Evolutionary conservation across 1,284 basidiomycete genomes (phyloP), one percentile per base, ranked within the genome.

Genomic region (Thecaphora thlaspeos): DNA sequence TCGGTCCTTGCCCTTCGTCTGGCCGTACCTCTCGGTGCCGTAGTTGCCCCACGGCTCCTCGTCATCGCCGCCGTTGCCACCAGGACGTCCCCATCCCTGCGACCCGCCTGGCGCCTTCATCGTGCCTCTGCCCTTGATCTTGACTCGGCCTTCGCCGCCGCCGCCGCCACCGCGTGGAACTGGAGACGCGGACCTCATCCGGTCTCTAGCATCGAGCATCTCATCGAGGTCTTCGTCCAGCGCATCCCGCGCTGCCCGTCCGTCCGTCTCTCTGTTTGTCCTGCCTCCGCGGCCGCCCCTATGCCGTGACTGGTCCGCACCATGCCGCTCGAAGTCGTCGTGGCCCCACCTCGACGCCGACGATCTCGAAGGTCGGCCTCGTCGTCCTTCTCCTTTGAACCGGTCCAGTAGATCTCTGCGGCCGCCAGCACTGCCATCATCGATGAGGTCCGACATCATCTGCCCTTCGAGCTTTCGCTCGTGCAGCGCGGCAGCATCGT

Each of bases 201-300:
- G 47, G 7, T 39, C 36, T 15, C 55, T 44, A 12, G 52, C 47
- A 15, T 26, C 39, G 7, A 40, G 37, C 18, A 55, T 23, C 2
- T 41, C 51, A 11, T 67, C 63, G 8, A 61, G 21, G 40, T 64
- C 63, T 21, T 61, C 61, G 32, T 70, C 65, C 45, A 70, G 46
- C 2, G 55, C 54, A 15, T 57, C 58, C 19, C 63, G 41, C 17
- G 24, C 48, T 8, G 32, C 48, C 0, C 48, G 41, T 10, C 34
- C 40, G 21, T 24, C 15, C 10, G 38, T 40, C 34, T 14, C 43
- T 14, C 23, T 15, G 15, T 19, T n/a, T 9, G 18, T 11, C 17
- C 51, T 39, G 17, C 46, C 43, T 41, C 19, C 2, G 11, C 30
- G 4, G 22, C 42, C 21, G 26, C 55, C 8, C n/a, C 18, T 21